phyloP scores from a whole-genome alignment of 1,139 yeast genomes.

The Pichia sp. region DNA sequence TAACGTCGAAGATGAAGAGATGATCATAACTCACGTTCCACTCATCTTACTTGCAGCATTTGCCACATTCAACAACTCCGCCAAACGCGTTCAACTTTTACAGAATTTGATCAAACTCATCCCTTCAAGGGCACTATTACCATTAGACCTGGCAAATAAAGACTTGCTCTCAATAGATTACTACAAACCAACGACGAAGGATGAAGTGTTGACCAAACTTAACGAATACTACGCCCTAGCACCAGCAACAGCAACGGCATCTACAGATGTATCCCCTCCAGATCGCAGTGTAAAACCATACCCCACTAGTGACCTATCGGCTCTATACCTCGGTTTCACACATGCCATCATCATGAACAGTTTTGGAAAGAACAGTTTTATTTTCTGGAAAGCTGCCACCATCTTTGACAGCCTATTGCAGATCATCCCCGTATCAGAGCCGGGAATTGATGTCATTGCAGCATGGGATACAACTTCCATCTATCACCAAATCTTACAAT shows the following conservation, averaged over 20 bases:
- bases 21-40: constrained; percentile 72
- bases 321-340: constrained; percentile 32
- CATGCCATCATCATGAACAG: constrained; percentile 14
- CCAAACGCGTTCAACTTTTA: constrained; percentile 26
- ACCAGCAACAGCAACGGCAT: background rate
- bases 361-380: constrained; percentile 17
- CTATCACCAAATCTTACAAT: constrained; percentile 28
- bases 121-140: constrained; percentile 53
- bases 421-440: constrained; percentile 38
- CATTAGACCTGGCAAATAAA: constrained; percentile 35
- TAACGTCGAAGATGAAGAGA: constrained; percentile 79
- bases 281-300: too few species aligned
- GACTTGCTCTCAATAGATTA: constrained; percentile 11
- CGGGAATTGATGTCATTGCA: too few species aligned
- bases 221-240: constrained; percentile 10
- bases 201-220: constrained; percentile 23
- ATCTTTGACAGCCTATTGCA: constrained; percentile 39
- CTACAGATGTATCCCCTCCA: too few species aligned
- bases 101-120: constrained; percentile 38
- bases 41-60: constrained; percentile 48
- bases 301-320: constrained; percentile 37
- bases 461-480: constrained; percentile 29
- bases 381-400: constrained; percentile 30
- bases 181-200: constrained; percentile 11
- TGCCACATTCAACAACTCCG: constrained; percentile 18